A percentile compares a stretch with the other conserved stretches of the same genome.
phyloP scores from a whole-genome alignment of 2,329 filamentous ascomycete species.

The Diaporthe ampelina region DNA sequence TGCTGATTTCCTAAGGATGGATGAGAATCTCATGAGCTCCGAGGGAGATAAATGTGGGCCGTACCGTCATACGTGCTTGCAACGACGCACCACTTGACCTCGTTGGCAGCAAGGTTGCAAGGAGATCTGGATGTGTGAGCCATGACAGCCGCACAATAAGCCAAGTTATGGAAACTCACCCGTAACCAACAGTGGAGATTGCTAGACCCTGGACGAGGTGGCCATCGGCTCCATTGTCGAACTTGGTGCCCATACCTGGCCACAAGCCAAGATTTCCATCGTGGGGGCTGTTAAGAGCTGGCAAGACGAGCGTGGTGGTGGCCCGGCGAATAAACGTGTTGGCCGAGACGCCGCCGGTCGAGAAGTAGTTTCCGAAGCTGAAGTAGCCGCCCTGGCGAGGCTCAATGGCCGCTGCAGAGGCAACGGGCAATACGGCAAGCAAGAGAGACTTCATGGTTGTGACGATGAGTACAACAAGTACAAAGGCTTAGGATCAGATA shows the following conservation, averaged over 20 bases:
- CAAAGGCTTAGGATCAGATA: neutral
- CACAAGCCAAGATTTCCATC: constrained; percentile 6
- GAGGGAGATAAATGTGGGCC: neutral
- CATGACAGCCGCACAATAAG: neutral
- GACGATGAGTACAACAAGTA: neutral
- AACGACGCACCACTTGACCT: constrained; percentile 19
- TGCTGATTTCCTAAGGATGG: neutral
- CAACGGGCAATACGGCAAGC: neutral
- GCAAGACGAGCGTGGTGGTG: constrained; percentile 29
- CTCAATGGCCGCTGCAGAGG: neutral
- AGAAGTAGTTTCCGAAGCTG: constrained; percentile 21
- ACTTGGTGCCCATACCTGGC: constrained; percentile 24
- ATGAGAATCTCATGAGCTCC: neutral
- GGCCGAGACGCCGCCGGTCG: constrained; percentile 11
- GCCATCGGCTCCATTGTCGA: neutral
- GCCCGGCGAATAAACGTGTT: constrained; percentile 19
- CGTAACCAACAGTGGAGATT: constrained; percentile 1
- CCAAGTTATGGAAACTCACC: neutral
- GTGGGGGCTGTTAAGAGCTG: constrained; percentile 8
- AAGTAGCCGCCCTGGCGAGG: neutral
- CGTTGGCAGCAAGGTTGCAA: constrained; percentile 1
- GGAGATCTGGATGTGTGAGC: neutral
- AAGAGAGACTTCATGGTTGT: constrained; percentile 7
- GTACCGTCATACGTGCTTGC: constrained; percentile 16
- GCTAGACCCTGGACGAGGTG: constrained; percentile 24